A percentile compares a stretch with the other conserved stretches of the same genome.
phyloP scores from a whole-genome alignment of 768 basidiomycete species.

The Mycena belliarum region DNA sequence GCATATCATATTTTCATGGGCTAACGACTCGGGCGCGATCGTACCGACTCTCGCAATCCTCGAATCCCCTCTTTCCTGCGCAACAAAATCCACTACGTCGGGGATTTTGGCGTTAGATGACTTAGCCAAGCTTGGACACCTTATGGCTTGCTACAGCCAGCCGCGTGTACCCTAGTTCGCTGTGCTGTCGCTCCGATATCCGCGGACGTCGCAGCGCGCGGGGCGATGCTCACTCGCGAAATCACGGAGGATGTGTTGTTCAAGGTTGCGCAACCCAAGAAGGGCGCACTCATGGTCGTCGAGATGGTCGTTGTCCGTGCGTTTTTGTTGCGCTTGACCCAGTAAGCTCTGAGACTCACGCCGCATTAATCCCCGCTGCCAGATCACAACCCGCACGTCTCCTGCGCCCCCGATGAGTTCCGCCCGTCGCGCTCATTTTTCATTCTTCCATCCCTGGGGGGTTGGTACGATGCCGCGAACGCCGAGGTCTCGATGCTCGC shows the following conservation, averaged over 20 bases:
- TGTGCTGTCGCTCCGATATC: too few relatives aligned
- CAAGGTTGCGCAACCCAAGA: background rate
- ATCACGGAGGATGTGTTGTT: background rate
- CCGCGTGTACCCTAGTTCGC: conserved; percentile 19
- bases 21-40: conserved; percentile 25
- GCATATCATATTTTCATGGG: background rate
- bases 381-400: conserved; percentile 40
- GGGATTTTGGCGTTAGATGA: background rate
- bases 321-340: too few relatives aligned
- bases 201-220: too few relatives aligned
- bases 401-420: conserved; percentile 37
- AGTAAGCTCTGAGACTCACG: too few relatives aligned
- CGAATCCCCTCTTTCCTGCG: background rate
- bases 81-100: background rate
- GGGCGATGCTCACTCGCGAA: background rate
- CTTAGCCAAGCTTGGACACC: conserved; percentile 14
- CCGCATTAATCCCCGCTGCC: too few relatives aligned
- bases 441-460: too few relatives aligned
- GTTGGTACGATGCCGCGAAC: conserved; percentile 35
- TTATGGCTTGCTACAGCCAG: background rate
- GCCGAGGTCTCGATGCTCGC: background rate
- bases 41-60: conserved; percentile 35
- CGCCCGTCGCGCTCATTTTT: conserved; percentile 36
- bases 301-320: background rate
- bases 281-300: too few relatives aligned